Evolutionary conservation across 2,329 filamentous ascomycete genomes (phyloP).

Genomic region (Colletotrichum sp.): DNA sequence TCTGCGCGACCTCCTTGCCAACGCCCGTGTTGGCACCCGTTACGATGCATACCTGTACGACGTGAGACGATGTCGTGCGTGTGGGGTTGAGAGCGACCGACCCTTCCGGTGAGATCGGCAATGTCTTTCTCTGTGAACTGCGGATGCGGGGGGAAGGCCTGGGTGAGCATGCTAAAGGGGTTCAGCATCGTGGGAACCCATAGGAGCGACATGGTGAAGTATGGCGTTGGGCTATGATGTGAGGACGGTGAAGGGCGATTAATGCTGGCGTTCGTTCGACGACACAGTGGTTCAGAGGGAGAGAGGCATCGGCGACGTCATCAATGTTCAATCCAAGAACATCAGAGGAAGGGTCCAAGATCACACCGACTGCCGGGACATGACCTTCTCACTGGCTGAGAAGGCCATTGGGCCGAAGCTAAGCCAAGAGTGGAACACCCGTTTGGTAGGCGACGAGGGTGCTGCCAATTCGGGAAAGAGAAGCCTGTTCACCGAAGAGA

Average conservation of each 20-base stretch:
- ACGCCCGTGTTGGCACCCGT: slow-evolving; percentile 48
- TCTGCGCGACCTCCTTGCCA: slow-evolving; percentile 54
- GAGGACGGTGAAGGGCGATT: neutral
- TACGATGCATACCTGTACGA: slow-evolving; percentile 51
- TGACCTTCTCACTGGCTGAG: neutral
- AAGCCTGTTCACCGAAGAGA: neutral
- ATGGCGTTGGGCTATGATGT: neutral
- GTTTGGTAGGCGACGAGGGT: neutral
- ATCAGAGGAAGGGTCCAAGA: neutral
- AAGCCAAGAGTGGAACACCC: slow-evolving; percentile 6
- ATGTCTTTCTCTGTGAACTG: slow-evolving; percentile 45
- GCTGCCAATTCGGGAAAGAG: neutral
- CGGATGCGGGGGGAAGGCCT: slow-evolving; percentile 38
- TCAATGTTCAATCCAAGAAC: neutral
- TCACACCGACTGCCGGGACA: neutral
- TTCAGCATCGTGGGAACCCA: slow-evolving; percentile 9
- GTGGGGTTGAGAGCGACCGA: slow-evolving; percentile 4
- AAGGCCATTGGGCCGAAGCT: slow-evolving; percentile 8
- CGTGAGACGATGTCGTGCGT: neutral
- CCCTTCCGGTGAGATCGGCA: slow-evolving; percentile 42
- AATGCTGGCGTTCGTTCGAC: neutral
- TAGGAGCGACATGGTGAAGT: neutral
- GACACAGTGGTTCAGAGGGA: neutral
- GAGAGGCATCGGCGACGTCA: neutral
- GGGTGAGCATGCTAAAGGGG: slow-evolving; percentile 18